These are phyloP conservation scores for Russula sp. DNA, from an alignment of 768 basidiomycete genomes.

Conservation along the genomic window DNA sequence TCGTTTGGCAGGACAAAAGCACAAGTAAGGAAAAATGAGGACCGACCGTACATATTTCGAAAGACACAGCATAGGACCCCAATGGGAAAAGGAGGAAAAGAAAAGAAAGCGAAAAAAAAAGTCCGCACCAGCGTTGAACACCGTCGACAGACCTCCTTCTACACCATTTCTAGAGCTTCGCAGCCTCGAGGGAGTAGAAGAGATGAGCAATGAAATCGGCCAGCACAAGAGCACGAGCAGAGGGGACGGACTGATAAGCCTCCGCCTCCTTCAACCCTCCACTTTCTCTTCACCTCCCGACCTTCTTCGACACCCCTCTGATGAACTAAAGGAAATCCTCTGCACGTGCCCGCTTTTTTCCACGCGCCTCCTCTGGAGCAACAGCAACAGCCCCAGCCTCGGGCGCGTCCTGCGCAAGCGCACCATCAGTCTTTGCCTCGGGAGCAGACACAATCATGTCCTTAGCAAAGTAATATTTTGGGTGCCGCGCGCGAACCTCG, in stretches of 20 bases:
- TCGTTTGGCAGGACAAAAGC: slow-evolving; percentile 24
- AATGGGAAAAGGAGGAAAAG: slow-evolving; percentile 19
- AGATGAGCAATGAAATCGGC: slow-evolving; percentile 31
- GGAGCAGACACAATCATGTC: slow-evolving; percentile 36
- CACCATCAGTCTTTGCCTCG: slow-evolving; percentile 36
- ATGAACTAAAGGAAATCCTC: slow-evolving; percentile 70
- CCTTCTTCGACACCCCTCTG: background rate
- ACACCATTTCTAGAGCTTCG: slow-evolving; percentile 19
- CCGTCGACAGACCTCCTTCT: slow-evolving; percentile 9
- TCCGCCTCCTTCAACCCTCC: slow-evolving; percentile 25
- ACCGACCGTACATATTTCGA: slow-evolving; percentile 35
- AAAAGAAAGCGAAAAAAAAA: slow-evolving; percentile 16
- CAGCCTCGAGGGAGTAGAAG: slow-evolving; percentile 20
- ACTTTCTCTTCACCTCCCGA: slow-evolving; percentile 11
- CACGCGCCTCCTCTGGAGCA: slow-evolving; percentile 58
- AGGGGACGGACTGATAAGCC: slow-evolving; percentile 38
- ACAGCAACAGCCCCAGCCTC: slow-evolving; percentile 15
- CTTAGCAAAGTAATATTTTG: slow-evolving; percentile 58
- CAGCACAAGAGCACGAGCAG: slow-evolving; percentile 30
- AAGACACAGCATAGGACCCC: slow-evolving; percentile 15
- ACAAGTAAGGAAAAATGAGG: slow-evolving; percentile 28
- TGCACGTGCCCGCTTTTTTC: slow-evolving; percentile 81
- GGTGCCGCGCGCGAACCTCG: slow-evolving; percentile 65
- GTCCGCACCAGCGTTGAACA: slow-evolving; percentile 31
- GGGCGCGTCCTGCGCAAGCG: slow-evolving; percentile 32